Base-by-base conservation (phyloP, 768 basidiomycete genomes). In the Chlorophyllum brunneum region DNA sequence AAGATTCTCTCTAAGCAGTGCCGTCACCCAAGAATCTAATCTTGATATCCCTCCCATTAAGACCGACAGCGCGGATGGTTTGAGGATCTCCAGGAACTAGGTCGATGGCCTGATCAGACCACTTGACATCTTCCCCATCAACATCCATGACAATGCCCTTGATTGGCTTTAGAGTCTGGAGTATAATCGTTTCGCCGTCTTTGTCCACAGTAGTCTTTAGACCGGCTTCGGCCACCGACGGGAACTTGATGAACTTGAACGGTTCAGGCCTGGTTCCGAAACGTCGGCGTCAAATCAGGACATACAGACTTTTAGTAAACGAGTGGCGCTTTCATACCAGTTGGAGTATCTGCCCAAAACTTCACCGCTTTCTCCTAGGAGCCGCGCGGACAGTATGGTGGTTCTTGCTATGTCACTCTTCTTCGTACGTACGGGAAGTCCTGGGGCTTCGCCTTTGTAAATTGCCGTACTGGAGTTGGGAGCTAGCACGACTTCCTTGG, bases 51-150 rank as follows among this genome's bases (percentile, higher is more conserved):
- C 91, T 79, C 11, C 85, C 84, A 27, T 79, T 72, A 58, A 95
- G 68, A 2, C 91, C 92, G 29, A 71, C 62, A 4, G 82, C 88
- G 37, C 64, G 66, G 46, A 97, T 65, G 0, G 75, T 76, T 67
- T 92, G 90, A 42, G 80, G 78, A 67, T 98, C 94, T 36, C 80
- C 85, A 7, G 95, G 94, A 47, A 90, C 81, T 33, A 98, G 75
- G 69, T 98, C 95, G 60, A 97, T 82, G 3, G 84, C 92, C 64
- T 98, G 92, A 71, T 98, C 92, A 56, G 82, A 80, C 87, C 92
- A 95, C 61, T 76, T 76, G 20, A 82, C 82, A 47, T 85, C 82
- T 4, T 75, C 76, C n/a, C 84, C 88, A 24, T 83, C 81, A 23
- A 80, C 82, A 59, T 91, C 88, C 40, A 98, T 74, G 36, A 95